These are phyloP conservation scores for Saccharomycodes ludwigii DNA, from an alignment of 805 yeast genomes.

Conservation along the genomic window DNA sequence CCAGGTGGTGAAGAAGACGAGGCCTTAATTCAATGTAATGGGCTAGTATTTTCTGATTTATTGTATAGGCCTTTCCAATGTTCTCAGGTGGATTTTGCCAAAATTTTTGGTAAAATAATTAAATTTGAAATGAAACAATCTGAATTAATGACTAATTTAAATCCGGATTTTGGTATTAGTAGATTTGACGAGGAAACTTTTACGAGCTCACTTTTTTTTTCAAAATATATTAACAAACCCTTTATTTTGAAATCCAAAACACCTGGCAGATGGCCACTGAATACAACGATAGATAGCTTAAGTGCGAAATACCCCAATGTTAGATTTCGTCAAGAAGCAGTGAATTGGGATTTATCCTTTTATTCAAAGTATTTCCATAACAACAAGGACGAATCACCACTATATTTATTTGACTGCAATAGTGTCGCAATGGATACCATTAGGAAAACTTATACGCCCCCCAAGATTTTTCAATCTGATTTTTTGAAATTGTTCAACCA, in stretches of 20 bases:
- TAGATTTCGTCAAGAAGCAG: conserved; percentile 73
- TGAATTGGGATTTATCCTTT: conserved; percentile 57
- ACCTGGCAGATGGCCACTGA: conserved; percentile 11
- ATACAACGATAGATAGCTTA: conserved; percentile 41
- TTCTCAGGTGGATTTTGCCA: conserved; percentile 50
- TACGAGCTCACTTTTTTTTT: too few relatives aligned
- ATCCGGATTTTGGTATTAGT: conserved; percentile 30
- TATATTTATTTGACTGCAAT: conserved; percentile 75
- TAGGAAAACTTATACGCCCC: conserved; percentile 39
- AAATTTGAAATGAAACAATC: conserved; percentile 29
- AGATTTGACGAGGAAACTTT: conserved; percentile 37
- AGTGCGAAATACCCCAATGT: conserved; percentile 51
- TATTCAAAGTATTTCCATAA: conserved; percentile 47
- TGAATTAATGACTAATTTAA: conserved; percentile 12
- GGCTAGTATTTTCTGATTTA: conserved; percentile 59
- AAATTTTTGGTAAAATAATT: conserved; percentile 36
- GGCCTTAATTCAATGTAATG: conserved; percentile 31
- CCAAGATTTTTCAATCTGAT: conserved; percentile 45
- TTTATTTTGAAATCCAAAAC: conserved; percentile 34
- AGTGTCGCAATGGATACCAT: conserved; percentile 53
- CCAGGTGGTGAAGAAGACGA: conserved; percentile 24
- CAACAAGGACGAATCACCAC: conserved; percentile 73
- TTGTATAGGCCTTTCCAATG: conserved; percentile 77
- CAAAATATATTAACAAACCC: conserved; percentile 43
- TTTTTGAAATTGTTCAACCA: conserved; percentile 41